Evolutionary conservation across 352 stramenopile species (phyloP), one percentile per base, ranked within the genome.

Genomic region (Globisporangium lucens): DNA sequence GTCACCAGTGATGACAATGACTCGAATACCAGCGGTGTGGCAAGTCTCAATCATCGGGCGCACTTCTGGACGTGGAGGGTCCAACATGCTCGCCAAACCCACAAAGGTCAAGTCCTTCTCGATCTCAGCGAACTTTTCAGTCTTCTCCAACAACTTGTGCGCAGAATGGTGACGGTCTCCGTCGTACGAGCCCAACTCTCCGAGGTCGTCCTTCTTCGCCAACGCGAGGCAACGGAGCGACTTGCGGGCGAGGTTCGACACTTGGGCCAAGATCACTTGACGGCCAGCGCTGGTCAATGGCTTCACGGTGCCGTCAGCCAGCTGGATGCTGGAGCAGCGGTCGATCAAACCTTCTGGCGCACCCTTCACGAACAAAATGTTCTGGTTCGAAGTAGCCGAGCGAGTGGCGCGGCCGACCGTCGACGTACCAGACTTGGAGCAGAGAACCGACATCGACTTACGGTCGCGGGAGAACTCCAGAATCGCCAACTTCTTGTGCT

Each of bases 1-100:
- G 89, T 99, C 98, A 56, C 98, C 98, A 10, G 98, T 99, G 70
- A 99, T 99, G 77, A 99, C 98, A 57, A 99, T 98, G 13, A 99
- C 97, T 47, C 97, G 89, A 66, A 99, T 98, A 43, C 98, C 98
- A 3, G 97, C 98, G 22, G 89, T 88, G 64, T 97, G 85, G 80
- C 97, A 99, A 69, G 85, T 86, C 58, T 91, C 78, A 73, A 99
- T 99, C 75, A 97, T 98, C 1, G 94, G 83, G 4, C 86, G 91
- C 22, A 99, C 98, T 75, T 99, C 97, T 36, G 95, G 95, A 36
- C 98, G 90, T 6, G 98, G 97, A 2, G 98, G 98, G 78, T 99
- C 98, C 56, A 99, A 93, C 79, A 99, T 99, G 49, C 94, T 98
- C n/a, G 88, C 94, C 22, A 99, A 82, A 64, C 98, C 98, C 20